Percentiles rank a stretch among this genome's conserved stretches.
Evolutionary conservation across 192 early-diverging fungal genomes (phyloP).

Genomic region (Glomus cerebriforme): DNA sequence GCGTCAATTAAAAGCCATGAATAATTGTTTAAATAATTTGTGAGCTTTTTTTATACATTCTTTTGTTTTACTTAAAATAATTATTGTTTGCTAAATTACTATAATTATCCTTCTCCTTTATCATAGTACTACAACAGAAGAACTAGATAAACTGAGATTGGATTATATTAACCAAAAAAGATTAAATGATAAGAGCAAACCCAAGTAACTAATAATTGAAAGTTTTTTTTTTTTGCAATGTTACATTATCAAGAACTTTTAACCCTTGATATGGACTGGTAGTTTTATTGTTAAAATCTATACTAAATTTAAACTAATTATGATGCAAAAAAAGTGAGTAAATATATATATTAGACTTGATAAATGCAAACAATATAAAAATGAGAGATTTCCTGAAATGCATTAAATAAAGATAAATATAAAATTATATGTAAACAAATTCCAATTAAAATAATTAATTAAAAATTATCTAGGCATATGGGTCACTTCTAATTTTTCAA

Average conservation of each 20-base stretch:
- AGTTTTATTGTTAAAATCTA: too few relatives aligned
- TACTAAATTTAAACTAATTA: too few relatives aligned
- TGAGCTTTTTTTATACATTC: background rate
- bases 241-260: too few relatives aligned
- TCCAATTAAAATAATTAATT: too few relatives aligned
- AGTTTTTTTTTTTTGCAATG: too few relatives aligned
- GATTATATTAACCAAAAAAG: background rate
- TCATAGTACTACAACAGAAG: background rate
- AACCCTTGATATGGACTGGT: too few relatives aligned
- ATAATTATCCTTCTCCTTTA: background rate
- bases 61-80: background rate
- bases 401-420: background rate
- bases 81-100: background rate
- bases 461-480: constrained; percentile 32
- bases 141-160: constrained; percentile 9
- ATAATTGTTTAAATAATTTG: constrained; percentile 1
- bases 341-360: too few relatives aligned
- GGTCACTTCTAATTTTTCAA: constrained; percentile 75
- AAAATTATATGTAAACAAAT: too few relatives aligned
- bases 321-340: too few relatives aligned
- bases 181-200: background rate
- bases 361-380: background rate
- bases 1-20: background rate
- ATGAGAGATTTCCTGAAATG: background rate
- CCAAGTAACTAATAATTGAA: background rate